Conservation (phyloP, 2,329 filamentous ascomycete species). For the Colletotrichum tropicale region DNA sequence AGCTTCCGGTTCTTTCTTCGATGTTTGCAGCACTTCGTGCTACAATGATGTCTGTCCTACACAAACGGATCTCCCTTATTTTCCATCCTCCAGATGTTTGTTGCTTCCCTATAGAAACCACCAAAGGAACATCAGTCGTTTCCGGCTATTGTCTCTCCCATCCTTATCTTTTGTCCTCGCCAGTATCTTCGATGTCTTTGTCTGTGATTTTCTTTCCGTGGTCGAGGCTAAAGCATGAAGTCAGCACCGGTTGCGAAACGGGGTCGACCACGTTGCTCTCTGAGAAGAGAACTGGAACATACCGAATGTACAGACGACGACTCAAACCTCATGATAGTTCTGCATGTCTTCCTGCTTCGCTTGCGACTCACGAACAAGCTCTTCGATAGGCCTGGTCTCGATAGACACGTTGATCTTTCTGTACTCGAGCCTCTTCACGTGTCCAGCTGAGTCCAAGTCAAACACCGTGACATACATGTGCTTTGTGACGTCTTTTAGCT, state of each 20-base stretch:
- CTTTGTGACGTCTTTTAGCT: background rate
- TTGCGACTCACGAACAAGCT: fast-evolving
- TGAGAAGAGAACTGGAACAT: fast-evolving
- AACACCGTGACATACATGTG: fast-evolving
- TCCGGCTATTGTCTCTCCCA: background rate
- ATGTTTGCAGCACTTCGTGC: background rate
- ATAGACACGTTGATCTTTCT: fast-evolving
- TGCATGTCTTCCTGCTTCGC: background rate
- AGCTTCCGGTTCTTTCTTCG: background rate
- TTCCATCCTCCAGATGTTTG: background rate
- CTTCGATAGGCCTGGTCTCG: fast-evolving
- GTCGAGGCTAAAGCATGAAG: background rate
- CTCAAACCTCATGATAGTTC: fast-evolving
- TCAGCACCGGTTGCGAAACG: background rate
- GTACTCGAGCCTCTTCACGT: background rate
- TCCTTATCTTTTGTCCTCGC: background rate
- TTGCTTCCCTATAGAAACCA: background rate
- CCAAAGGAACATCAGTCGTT: background rate
- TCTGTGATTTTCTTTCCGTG: fast-evolving
- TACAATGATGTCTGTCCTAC: background rate
- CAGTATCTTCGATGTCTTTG: fast-evolving
- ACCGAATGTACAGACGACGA: fast-evolving
- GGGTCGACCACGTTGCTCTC: no score
- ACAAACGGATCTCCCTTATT: background rate
- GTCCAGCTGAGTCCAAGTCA: background rate